phyloP scores from a whole-genome alignment of 78 protist species.

The Guillardia theta region DNA sequence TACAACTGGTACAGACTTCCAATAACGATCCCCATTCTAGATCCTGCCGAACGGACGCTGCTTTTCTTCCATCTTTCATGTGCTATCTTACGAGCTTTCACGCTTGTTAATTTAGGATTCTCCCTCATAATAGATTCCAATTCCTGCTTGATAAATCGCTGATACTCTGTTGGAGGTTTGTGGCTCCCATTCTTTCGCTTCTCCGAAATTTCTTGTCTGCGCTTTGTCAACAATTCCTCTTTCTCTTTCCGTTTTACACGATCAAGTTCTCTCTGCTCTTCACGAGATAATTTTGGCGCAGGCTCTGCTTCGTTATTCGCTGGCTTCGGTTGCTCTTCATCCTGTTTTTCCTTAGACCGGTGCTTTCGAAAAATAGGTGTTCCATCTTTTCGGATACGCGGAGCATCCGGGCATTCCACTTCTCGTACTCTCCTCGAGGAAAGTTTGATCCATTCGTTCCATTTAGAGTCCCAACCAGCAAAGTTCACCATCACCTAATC shows the following conservation, averaged over 20 bases:
- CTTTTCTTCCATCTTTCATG: not conserved
- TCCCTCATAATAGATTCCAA: not conserved
- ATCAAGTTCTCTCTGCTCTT: no score
- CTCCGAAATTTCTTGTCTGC: not conserved
- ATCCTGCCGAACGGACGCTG: not conserved
- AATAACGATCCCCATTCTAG: not conserved
- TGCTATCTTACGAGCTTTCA: not conserved
- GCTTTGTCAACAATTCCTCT: no score
- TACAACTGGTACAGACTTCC: not conserved
- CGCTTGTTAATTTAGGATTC: not conserved
- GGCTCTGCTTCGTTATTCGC: not conserved
- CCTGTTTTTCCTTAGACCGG: not conserved
- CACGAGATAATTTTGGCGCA: no score
- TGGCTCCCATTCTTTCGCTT: not conserved
- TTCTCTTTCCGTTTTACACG: not conserved
- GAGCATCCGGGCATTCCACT: not conserved
- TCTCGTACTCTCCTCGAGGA: not conserved
- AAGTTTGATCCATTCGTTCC: not conserved
- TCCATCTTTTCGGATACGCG: not conserved
- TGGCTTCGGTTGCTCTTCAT: not conserved
- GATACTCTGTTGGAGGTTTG: not conserved
- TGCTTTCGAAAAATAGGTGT: not conserved
- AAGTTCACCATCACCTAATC: not conserved
- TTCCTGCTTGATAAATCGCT: not conserved
- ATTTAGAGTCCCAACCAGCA: not conserved